phyloP scores from a whole-genome alignment of 257 asterid species.

The Gardenia jasminoides region DNA sequence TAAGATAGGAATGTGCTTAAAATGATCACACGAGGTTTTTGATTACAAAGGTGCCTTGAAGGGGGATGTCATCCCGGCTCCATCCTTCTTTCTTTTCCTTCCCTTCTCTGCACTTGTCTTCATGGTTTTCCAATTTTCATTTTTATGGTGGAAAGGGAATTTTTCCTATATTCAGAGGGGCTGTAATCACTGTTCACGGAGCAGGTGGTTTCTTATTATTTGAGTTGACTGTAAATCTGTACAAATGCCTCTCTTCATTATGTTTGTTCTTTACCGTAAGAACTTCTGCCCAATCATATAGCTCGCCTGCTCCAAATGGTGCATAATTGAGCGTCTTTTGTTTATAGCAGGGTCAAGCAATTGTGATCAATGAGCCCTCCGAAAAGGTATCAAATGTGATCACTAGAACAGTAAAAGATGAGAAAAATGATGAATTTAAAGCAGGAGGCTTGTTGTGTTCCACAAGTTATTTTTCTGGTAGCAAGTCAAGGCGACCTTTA shows the following conservation, averaged over 20 bases:
- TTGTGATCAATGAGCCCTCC: not conserved
- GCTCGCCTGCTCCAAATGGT: not conserved
- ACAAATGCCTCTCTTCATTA: not conserved
- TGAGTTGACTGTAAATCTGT: not conserved
- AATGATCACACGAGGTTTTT: too few species aligned
- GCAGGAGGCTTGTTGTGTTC: constrained; percentile 23
- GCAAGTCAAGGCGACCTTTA: constrained; percentile 41
- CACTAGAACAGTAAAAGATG: constrained; percentile 1
- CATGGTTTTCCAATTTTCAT: not conserved
- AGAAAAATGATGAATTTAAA: constrained; percentile 16
- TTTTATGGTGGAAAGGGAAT: not conserved
- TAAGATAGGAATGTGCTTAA: too few species aligned
- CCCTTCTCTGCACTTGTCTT: not conserved
- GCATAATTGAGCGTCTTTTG: not conserved
- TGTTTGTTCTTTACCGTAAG: not conserved
- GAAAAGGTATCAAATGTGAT: not conserved
- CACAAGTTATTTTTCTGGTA: constrained; percentile 17
- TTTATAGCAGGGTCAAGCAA: not conserved
- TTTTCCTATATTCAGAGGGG: not conserved
- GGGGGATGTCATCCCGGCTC: too few species aligned
- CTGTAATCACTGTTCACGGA: too few species aligned
- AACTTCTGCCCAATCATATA: not conserved
- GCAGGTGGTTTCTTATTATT: not conserved
- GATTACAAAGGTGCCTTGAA: too few species aligned
- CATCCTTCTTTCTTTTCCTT: not conserved